Base-by-base conservation (phyloP, 305 asterid species). In the Fraxinus baroniana region DNA sequence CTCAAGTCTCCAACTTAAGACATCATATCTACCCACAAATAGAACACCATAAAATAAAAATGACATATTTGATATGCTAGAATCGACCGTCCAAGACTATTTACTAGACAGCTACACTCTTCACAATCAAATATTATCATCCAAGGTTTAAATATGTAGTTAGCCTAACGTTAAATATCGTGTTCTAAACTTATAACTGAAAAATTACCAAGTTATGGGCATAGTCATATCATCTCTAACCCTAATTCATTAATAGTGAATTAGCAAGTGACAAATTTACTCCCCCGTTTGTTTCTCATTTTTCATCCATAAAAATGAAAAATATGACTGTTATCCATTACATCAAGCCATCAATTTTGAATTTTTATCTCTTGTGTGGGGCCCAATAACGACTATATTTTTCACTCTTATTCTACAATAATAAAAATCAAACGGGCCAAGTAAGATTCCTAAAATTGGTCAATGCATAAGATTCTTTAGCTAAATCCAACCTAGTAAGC, bases 401-500 rank as follows among this genome's bases (percentile, higher is more conserved):
- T 30, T 30, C 33, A 30, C 0, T 30, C 33, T 2, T 30, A 2
- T 30, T 2, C 33, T 30, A 30, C 33, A 30, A 30, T 30, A 30
- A 30, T 30, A 4, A 30, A 0, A 30, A 30, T 30, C 3, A 30
- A 30, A 30, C 33, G 33, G 32, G 33, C 33, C 33, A 5, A 5
- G 22, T 17, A 52, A 52, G 68, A 12, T 70, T 36, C 7, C 75
- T 60, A 62, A 44, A 33, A 4, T 12, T 18, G 37, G 22, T 20
- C 12, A 2, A 35, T 46, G 37, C 24, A 46, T 30, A 30, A 70
- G 75, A 7, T 70, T 70, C 4, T 32, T 13, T 12, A n/a, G 83
- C 28, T 33, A 10, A 37, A 80, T 49, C 73, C 83, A 73, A 32
- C 39, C 33, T 41, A 17, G 77, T 78, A 78, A 57, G 49, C 28